Evolutionary conservation across 1,139 yeast genomes (phyloP), one percentile per base, ranked within the genome.

Genomic region (Saccharomyces hybrid): DNA sequence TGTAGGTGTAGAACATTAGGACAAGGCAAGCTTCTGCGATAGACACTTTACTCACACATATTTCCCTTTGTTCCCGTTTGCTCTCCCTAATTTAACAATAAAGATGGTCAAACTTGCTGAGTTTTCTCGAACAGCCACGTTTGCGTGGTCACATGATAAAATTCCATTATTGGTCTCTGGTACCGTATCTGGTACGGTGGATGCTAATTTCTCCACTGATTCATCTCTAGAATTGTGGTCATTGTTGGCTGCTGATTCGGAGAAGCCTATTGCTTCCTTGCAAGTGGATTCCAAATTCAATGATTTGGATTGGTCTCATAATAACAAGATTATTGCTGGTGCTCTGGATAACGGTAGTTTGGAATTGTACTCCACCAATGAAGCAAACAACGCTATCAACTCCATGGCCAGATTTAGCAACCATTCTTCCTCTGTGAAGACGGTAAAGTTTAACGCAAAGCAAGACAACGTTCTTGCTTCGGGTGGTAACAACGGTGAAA

Each of bases 151-250:
- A 55, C 82, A 78, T 65, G 88, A 84, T 63, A 73, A 79, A 52
- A 75, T 84, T 57, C 96, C 97, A 27, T 72, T 82, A 56, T 72
- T 91, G 63, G 97, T 89, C 28, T 82, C 97, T 1, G 99, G 97
- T 47, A 86, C 97, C 0, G 88, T 88, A 23, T 93, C 98, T 0
- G 98, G 98, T 14, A 95, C 97, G 14, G 86, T 93, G 62, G 97
- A 89, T 67, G 88, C 87, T 51, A 83, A 86, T 67, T 90, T 91
- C 72, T 84, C 91, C 51, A 83, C 95, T 41, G 78, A 84, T 41
- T 84, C 97, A 3, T 74, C 80, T 29, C 75, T 93, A 57, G 95
- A 89, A 64, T 76, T 93, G 58, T 87, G 95, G 88, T 83, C 87
- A 6, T 79, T 89, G 58, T 72, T 82, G 34, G 77, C 60, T 69